A percentile compares a stretch with the other conserved stretches of the same genome.
Conservation (phyloP, 2,329 filamentous ascomycete species). For the Trichoderma simmonsii region DNA sequence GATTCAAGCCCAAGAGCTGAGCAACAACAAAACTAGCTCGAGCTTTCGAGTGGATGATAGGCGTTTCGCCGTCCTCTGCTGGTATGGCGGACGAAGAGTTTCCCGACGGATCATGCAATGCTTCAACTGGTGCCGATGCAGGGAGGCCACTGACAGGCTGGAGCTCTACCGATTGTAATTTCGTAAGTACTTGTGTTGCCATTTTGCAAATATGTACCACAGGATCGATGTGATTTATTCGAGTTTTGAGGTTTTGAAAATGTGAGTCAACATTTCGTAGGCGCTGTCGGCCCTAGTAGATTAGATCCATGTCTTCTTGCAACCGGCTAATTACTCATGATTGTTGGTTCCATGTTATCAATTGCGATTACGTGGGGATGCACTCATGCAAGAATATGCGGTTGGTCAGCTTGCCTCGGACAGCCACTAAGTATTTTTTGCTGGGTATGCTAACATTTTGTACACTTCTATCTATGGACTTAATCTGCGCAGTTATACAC, state of each 20-base stretch:
- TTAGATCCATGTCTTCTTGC: neutral
- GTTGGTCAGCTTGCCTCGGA: neutral
- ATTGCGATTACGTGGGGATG: neutral
- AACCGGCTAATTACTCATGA: neutral
- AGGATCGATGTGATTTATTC: neutral
- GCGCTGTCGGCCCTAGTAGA: neutral
- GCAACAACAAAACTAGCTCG: neutral
- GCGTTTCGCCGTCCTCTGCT: neutral
- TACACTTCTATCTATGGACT: neutral
- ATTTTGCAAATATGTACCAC: neutral
- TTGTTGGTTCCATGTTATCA: neutral
- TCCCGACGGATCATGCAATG: neutral
- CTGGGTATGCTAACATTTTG: neutral
- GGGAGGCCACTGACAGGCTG: neutral
- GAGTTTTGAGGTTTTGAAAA: neutral
- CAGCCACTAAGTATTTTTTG: neutral
- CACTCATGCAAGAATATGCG: neutral
- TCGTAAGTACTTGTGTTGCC: neutral
- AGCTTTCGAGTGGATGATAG: neutral
- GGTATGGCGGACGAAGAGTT: neutral
- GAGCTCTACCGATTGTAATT: neutral
- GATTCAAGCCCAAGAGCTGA: constrained; percentile 14
- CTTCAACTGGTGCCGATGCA: neutral
- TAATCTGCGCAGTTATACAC: neutral
- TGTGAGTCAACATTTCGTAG: neutral